Evolutionary conservation across 345 rosid genomes (phyloP), one percentile per base, ranked within the genome.

Genomic region (Linum tenue): DNA sequence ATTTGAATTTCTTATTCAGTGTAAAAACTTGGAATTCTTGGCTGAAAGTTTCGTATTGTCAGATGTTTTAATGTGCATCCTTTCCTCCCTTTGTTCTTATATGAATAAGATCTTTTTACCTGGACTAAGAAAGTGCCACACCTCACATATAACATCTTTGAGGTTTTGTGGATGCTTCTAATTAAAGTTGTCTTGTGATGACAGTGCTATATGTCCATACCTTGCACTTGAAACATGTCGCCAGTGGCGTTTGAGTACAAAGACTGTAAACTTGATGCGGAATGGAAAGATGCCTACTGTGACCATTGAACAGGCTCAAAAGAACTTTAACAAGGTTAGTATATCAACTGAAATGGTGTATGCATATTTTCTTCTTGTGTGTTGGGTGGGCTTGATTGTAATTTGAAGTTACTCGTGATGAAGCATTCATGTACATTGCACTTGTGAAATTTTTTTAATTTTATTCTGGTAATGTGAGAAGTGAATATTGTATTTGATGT

Each of bases 271-370:
- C 73, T 66, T 94, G 71, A 94, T 94, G 99, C 80, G 96, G 38
- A 90, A 85, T 50, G 97, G 99, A 4, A 94, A 94, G 80, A 94
- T 94, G 77, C 97, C 99, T 43, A 88, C 99, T 64, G 97, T 94
- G 62, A 94, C 99, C 55, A 94, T 86, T 75, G 97, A 94, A 64
- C 97, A 94, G 76, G 97, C 99, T 65, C 99, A 94, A 69, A 85
- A 76, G 70, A 94, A 94, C 73, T 94, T 81, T 44, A 80, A 83
- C 75, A 94, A 94, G 91, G 99, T 90, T 39, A 76, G 79, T 75
- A 35, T 37, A 10, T n/a, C 58, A 5, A 11, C 35, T 57, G 48
- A 17, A 39, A 58, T 17, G 62, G 51, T 22, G 35, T 41, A 17
- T 67, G 22, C 7, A 7, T 7, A 53, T 64, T 43, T 48, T 38